Evolutionary conservation across 2,329 filamentous ascomycete genomes (phyloP), one percentile per base, ranked within the genome.

Genomic region (Daldinia eschscholtzii): DNA sequence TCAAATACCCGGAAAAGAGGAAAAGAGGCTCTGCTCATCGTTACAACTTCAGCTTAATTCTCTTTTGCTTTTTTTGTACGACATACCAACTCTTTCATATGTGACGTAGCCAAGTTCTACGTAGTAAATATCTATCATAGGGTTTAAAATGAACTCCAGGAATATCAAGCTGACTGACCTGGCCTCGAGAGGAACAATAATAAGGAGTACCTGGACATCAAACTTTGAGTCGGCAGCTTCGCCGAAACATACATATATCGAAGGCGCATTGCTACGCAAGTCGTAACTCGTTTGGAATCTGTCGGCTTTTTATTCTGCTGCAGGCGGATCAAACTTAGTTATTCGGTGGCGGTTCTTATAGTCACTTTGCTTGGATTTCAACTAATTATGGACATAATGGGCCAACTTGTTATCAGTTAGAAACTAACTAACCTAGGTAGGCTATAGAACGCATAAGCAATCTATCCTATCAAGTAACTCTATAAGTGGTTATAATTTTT

Each of bases 1-100:
- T 52, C 46, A n/a, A 52, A 52, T 52, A 52, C 46, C 46, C 46
- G 26, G 6, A 26, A 50, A 33, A 23, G 23, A 12, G 6, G 46
- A 50, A 50, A 26, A 23, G 46, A 52, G 46, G 26, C 46, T 52
- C 46, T 52, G 26, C 33, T 52, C 7, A 33, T 52, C 7, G 33
- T 15, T 33, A 52, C 26, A 52, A 52, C 26, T 26, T 33, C 46
- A 33, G 28, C 26, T 48, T 15, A 28, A 26, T 52, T 52, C 6
- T 2, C 44, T 6, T 48, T 18, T n/a, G 2, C 1, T 6, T 10
- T 10, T 18, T 52, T 33, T 33, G 20, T 15, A 33, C 26, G 15
- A 52, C 26, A 33, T 10, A 52, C 18, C 15, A 52, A 13, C 28
- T 33, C 1, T 52, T 10, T 33, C 5, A 18, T 33, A 26, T 33